phyloP scores from a whole-genome alignment of 495 filamentous ascomycete species.

The Mytilinidion resinicola region DNA sequence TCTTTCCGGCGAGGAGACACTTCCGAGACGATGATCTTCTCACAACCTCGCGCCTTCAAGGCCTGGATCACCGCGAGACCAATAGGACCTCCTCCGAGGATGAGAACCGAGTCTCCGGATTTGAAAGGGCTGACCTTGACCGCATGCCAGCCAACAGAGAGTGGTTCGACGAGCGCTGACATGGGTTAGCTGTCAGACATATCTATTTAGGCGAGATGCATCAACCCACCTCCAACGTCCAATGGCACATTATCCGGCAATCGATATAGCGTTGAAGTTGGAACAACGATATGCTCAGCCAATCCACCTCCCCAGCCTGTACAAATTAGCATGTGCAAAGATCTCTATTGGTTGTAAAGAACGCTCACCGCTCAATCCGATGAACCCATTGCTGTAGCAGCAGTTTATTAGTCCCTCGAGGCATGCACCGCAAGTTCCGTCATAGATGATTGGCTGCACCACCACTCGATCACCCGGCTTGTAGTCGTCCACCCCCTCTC shows the following conservation, averaged over 20 bases:
- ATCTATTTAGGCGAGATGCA: neutral
- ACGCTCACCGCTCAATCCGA: conserved; percentile 48
- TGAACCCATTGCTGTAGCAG: conserved; percentile 54
- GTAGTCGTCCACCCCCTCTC: conserved; percentile 45
- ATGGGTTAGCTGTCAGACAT: neutral
- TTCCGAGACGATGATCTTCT: conserved; percentile 54
- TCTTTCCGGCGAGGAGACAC: conserved; percentile 43
- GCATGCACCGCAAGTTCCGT: conserved; percentile 51
- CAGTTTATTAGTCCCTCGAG: conserved; percentile 46
- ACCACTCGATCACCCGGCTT: conserved; percentile 51
- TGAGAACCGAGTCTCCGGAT: conserved; percentile 43
- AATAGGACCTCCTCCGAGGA: conserved; percentile 59
- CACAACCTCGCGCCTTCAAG: conserved; percentile 44
- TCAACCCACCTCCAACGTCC: conserved; percentile 43
- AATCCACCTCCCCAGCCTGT: conserved; percentile 53
- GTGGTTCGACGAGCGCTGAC: conserved; percentile 53
- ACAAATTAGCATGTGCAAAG: neutral
- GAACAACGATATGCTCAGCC: conserved; percentile 50
- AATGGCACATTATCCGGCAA: conserved; percentile 46
- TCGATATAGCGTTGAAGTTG: conserved; percentile 38
- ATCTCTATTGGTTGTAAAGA: neutral
- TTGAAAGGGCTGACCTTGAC: conserved; percentile 50
- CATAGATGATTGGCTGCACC: conserved; percentile 55
- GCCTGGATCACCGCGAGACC: conserved; percentile 56
- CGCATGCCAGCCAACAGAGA: conserved; percentile 63